Evolutionary conservation across 2,329 filamentous ascomycete genomes (phyloP).

Genomic region (Thelonectria rubi): DNA sequence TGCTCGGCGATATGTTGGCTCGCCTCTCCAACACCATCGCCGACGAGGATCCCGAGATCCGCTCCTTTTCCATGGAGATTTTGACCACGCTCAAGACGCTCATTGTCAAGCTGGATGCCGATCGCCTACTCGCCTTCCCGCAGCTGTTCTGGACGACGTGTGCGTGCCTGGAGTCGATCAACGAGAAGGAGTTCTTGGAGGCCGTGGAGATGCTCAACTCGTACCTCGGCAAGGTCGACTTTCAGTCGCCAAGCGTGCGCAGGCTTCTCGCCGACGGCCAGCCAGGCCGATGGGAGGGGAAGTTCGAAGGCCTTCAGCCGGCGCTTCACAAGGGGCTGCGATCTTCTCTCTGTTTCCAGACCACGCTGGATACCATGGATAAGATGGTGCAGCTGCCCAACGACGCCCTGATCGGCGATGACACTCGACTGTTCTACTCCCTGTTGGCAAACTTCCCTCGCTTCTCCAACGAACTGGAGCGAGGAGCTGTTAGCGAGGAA

Average conservation of each 20-base stretch:
- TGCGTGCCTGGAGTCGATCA: conserved; percentile 95
- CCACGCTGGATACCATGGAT: conserved; percentile 80
- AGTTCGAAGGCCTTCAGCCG: conserved; percentile 85
- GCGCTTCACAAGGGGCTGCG: conserved; percentile 91
- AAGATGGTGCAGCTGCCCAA: conserved; percentile 81
- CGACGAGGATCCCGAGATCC: conserved; percentile 91
- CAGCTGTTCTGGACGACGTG: conserved; percentile 98
- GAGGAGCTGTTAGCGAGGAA: conserved; percentile 62
- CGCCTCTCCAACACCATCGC: conserved; percentile 96
- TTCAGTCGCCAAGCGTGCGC: conserved; percentile 75
- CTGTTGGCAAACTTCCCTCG: conserved; percentile 91
- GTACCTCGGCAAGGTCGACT: conserved; percentile 83
- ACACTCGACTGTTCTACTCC: conserved; percentile 83
- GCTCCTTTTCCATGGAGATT: conserved; percentile 98
- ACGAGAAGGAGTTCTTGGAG: conserved; percentile 93
- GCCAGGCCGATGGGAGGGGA: conserved; percentile 87
- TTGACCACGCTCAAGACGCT: conserved; percentile 92
- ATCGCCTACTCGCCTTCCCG: conserved; percentile 86
- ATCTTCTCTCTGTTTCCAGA: conserved; percentile 82
- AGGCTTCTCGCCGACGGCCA: conserved; percentile 78
- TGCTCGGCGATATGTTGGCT: conserved; percentile 97
- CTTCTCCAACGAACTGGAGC: conserved; percentile 82
- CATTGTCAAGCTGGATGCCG: conserved; percentile 82
- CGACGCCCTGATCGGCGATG: conserved; percentile 82
- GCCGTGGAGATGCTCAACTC: conserved; percentile 91